Evolutionary conservation across 345 rosid species (phyloP).

Genomic region (Murraya paniculata): DNA sequence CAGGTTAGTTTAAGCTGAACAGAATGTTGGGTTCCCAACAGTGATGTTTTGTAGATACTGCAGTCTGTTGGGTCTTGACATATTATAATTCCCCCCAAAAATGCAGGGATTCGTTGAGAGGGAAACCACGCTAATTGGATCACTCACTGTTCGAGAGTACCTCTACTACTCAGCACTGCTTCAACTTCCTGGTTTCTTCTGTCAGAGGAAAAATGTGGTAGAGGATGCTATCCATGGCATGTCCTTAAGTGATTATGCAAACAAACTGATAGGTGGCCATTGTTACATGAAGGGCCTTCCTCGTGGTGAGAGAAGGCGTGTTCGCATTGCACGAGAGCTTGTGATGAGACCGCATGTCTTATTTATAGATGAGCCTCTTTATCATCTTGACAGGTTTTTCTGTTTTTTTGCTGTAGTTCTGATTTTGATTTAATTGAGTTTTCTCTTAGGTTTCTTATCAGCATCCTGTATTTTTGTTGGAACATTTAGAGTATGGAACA

Average conservation of each 20-base stretch:
- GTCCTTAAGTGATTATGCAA: constrained; percentile 89
- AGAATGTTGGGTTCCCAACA: background rate
- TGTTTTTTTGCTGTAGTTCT: background rate
- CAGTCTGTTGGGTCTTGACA: constrained; percentile 12
- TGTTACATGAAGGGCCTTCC: constrained; percentile 93
- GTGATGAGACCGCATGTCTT: constrained; percentile 92
- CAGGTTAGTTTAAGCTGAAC: background rate
- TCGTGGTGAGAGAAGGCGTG: constrained; percentile 94
- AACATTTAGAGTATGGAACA: background rate
- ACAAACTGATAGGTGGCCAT: constrained; percentile 95
- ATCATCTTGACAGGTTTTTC: constrained; percentile 87
- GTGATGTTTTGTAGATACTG: background rate
- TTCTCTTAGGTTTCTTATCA: background rate
- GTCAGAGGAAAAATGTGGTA: constrained; percentile 81
- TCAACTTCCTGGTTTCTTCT: constrained; percentile 95
- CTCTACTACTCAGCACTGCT: constrained; percentile 92
- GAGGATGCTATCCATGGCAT: constrained; percentile 99
- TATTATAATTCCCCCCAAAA: constrained; percentile 14
- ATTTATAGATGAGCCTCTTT: constrained; percentile 96
- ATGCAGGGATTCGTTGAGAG: constrained; percentile 89
- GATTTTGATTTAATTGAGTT: background rate
- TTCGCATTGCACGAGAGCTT: constrained; percentile 95
- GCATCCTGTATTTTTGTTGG: background rate
- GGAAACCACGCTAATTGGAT: constrained; percentile 74
- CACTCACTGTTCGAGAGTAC: constrained; percentile 91